Conservation (phyloP, 306 rosid genomes). For the Begonia fuchsioides region DNA sequence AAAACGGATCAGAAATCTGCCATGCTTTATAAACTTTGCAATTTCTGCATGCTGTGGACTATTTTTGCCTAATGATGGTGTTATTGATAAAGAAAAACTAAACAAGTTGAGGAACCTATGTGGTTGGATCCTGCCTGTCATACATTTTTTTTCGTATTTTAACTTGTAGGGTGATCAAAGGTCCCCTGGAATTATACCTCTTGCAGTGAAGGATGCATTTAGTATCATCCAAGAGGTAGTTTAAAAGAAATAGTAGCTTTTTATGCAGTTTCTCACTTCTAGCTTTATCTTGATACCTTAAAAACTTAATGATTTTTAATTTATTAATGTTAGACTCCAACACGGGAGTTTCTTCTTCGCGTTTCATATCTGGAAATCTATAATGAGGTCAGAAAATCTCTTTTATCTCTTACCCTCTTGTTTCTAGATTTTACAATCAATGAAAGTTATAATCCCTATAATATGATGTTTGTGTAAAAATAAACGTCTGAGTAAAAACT, state of each 20-base stretch:
- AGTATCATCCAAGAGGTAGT: conserved; percentile 96
- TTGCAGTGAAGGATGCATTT: conserved; percentile 96
- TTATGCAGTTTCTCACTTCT: neutral
- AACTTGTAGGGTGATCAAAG: conserved; percentile 89
- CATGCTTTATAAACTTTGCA: too few relatives aligned
- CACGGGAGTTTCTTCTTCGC: conserved; percentile 90
- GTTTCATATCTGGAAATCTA: conserved; percentile 95
- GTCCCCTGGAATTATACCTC: conserved; percentile 96
- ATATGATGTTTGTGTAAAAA: too few relatives aligned
- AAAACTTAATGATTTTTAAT: conserved; percentile 11
- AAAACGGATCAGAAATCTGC: too few relatives aligned
- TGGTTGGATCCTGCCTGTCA: too few relatives aligned
- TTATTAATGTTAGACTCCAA: conserved; percentile 63
- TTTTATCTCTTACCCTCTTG: conserved; percentile 8
- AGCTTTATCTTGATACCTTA: conserved; percentile 1
- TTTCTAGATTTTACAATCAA: neutral
- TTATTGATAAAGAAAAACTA: too few relatives aligned
- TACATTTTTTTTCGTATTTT: too few relatives aligned
- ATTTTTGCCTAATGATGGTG: too few relatives aligned
- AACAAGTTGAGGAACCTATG: too few relatives aligned
- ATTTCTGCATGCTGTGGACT: too few relatives aligned
- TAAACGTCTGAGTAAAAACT: conserved; percentile 2
- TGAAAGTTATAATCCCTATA: too few relatives aligned
- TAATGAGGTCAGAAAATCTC: conserved; percentile 66
- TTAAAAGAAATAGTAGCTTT: neutral